phyloP scores from a whole-genome alignment of 768 basidiomycete species.

The Phaeotremella skinneri region DNA sequence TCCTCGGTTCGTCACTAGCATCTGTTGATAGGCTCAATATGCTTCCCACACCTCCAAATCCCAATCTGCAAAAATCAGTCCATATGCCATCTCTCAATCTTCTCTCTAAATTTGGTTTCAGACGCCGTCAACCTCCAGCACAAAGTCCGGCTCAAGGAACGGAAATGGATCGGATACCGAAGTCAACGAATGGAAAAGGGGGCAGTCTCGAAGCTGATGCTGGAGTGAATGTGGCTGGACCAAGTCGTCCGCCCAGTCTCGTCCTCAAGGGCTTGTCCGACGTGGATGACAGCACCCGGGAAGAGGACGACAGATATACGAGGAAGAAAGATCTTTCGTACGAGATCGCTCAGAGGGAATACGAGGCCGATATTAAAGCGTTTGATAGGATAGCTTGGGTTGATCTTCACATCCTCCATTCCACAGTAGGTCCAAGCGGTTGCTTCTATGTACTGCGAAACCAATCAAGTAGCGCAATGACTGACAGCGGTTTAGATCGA shows the following conservation, averaged over 20 bases:
- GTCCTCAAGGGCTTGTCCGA: neutral
- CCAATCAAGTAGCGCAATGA: neutral
- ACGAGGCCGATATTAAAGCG: slow-evolving; percentile 36
- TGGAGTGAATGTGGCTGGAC: neutral
- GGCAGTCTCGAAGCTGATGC: neutral
- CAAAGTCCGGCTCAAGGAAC: slow-evolving; percentile 2
- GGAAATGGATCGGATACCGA: neutral
- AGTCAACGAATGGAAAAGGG: neutral
- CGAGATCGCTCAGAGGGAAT: slow-evolving; percentile 27
- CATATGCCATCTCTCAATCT: slow-evolving; percentile 24
- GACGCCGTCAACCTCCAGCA: slow-evolving; percentile 2
- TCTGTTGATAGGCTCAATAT: slow-evolving; percentile 69
- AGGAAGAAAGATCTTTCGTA: slow-evolving; percentile 16
- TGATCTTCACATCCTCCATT: slow-evolving; percentile 47
- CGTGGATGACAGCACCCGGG: neutral
- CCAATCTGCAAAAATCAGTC: slow-evolving; percentile 2
- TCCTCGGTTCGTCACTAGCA: slow-evolving; percentile 79
- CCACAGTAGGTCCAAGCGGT: slow-evolving; percentile 38
- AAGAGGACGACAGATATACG: slow-evolving; percentile 4
- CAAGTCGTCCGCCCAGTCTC: neutral
- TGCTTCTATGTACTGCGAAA: neutral
- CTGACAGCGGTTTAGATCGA: slow-evolving; percentile 54
- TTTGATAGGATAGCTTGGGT: slow-evolving; percentile 51
- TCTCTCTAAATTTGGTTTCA: slow-evolving; percentile 1
- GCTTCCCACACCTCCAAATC: slow-evolving; percentile 34